Base-by-base conservation (phyloP, 208 protist species). In the Leishmania braziliensis region DNA sequence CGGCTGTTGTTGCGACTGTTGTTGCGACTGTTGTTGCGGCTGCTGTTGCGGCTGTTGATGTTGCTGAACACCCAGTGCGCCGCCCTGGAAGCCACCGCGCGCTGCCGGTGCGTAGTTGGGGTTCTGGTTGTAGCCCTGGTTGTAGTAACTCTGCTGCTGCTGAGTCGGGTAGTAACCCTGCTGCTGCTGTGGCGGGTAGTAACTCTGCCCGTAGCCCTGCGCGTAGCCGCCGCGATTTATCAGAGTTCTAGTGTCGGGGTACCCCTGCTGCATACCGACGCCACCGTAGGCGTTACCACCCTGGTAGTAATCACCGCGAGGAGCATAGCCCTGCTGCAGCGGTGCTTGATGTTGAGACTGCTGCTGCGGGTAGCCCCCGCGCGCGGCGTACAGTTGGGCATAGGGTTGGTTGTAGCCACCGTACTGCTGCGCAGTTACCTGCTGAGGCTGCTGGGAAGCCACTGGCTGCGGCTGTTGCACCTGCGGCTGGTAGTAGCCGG, bases 291-390 rank as follows among this genome's bases (percentile, higher is more conserved):
- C 63, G 18, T 12, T 50, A 66, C 50, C 65, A 8, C 33, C 78
- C n/a, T 75, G 75, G 54, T 85, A 77, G 77, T 89, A 89, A 43
- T 81, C 87, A 14, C 77, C 80, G 48, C 81, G 73, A n/a, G 72
- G 60, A 39, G 68, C 78, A 51, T 88, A 88, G 74, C 74, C 69
- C 63, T 60, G 71, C 75, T 79, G 74, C 63, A 46, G 20, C 56
- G 60, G 72, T 26, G 70, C 23, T 29, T 76, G 72, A 50, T 18
- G 51, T 33, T 58, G 72, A 62, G 72, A 53, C 51, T 46, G 68
- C n/a, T 66, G 53, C 78, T 77, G 78, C 33, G 54, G 51, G 71
- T 75, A 51, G 20, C 60, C 75, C 20, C 43, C 51, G 5, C 62
- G 78, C 2, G 77, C 56, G 14, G 36, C 29, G 63, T 81, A 81